phyloP scores from a whole-genome alignment of 768 basidiomycete genomes.

The Coprinopsis strossmayeri region DNA sequence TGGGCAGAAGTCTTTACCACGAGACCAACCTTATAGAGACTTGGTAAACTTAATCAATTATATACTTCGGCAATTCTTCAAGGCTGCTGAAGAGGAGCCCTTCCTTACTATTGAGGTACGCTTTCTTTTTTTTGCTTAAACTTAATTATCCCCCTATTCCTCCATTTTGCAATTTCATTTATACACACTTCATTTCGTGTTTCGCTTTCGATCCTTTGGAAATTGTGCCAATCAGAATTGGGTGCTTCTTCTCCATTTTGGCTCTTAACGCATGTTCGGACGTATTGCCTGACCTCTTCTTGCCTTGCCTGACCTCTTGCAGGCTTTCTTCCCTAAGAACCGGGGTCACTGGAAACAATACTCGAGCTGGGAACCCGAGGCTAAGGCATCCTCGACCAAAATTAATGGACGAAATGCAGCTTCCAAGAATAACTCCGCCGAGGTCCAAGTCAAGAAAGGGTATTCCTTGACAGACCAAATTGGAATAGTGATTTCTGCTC shows the following conservation, averaged over 20 bases:
- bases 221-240: no score
- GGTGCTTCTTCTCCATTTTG: no score
- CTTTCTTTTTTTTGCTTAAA: neutral
- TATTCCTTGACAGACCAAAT: conserved; percentile 87
- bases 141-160: neutral
- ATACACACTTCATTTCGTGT: conserved; percentile 8
- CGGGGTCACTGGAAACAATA: conserved; percentile 80
- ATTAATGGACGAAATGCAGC: neutral
- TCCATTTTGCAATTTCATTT: conserved; percentile 7
- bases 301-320: neutral
- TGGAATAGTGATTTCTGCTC: conserved; percentile 72
- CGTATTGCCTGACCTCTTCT: conserved; percentile 9
- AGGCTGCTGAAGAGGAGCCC: conserved; percentile 73
- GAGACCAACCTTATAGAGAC: conserved; percentile 76
- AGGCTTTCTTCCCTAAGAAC: conserved; percentile 91
- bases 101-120: conserved; percentile 86
- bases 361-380: conserved; percentile 68
- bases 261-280: no score
- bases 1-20: conserved; percentile 73
- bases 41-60: conserved; percentile 79
- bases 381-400: conserved; percentile 16
- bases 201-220: conserved; percentile 5
- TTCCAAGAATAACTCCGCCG: conserved; percentile 25
- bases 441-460: conserved; percentile 67
- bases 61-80: conserved; percentile 92